A percentile compares a stretch with the other conserved stretches of the same genome.
Evolutionary conservation across 2,329 filamentous ascomycete species (phyloP).

Genomic region (Didymella pomorum): DNA sequence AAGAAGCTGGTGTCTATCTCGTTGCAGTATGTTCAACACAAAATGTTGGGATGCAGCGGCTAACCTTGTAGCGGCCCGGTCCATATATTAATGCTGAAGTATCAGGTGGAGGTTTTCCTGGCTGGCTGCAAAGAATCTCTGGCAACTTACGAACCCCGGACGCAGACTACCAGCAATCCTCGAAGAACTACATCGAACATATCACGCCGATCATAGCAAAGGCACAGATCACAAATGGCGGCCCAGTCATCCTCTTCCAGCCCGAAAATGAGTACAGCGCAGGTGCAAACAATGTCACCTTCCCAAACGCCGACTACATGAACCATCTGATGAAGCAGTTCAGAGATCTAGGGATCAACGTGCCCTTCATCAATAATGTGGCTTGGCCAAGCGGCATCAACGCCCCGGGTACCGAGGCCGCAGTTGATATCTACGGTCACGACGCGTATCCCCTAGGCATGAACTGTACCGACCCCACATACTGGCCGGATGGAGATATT

Average conservation of each 20-base stretch:
- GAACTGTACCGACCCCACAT: constrained; percentile 65
- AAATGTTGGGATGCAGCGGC: background rate
- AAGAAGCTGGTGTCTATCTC: constrained; percentile 75
- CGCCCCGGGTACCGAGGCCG: constrained; percentile 64
- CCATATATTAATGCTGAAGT: constrained; percentile 81
- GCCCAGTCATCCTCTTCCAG: constrained; percentile 78
- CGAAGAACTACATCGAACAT: constrained; percentile 61
- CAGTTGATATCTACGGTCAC: constrained; percentile 70
- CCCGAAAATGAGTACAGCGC: constrained; percentile 80
- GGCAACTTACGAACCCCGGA: constrained; percentile 69
- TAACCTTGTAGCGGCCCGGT: constrained; percentile 56
- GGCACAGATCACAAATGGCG: constrained; percentile 80
- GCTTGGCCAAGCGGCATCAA: constrained; percentile 65
- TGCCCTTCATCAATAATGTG: constrained; percentile 79
- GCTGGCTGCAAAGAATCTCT: constrained; percentile 73
- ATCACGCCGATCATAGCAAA: constrained; percentile 74
- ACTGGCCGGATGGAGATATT: constrained; percentile 64
- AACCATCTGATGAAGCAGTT: constrained; percentile 73
- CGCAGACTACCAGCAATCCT: constrained; percentile 68
- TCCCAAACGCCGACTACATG: constrained; percentile 72
- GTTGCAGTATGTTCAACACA: constrained; percentile 60
- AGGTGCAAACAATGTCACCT: constrained; percentile 58
- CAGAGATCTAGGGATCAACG: constrained; percentile 70
- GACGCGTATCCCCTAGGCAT: constrained; percentile 69
- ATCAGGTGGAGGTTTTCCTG: constrained; percentile 77